phyloP scores from a whole-genome alignment of 108 stramenopile genomes.

The Discostella pseudostelligera region DNA sequence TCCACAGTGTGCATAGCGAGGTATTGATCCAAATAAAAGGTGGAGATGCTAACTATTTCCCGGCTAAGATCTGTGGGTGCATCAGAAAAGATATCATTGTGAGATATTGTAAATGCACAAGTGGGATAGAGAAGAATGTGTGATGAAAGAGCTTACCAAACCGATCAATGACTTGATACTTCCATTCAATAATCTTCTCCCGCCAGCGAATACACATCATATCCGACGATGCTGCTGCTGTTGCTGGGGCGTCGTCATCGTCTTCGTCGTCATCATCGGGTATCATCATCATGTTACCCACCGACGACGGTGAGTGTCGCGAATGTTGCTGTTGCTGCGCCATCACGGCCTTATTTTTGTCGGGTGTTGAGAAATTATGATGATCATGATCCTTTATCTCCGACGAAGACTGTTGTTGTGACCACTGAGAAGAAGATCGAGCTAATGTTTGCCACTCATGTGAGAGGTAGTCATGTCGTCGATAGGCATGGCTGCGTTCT shows the following conservation, averaged over 20 bases:
- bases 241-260: background rate
- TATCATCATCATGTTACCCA: background rate
- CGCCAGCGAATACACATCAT: conserved; percentile 21
- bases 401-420: too few relatives aligned
- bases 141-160: conserved; percentile 1
- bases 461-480: conserved; percentile 16
- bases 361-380: too few relatives aligned
- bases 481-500: conserved; percentile 20
- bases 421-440: too few relatives aligned
- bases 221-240: background rate
- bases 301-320: conserved; percentile 20
- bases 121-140: too few relatives aligned
- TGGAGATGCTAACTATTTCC: conserved; percentile 24
- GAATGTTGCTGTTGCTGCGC: background rate
- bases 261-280: background rate
- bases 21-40: conserved; percentile 30
- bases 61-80: conserved; percentile 7
- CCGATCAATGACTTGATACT: conserved; percentile 25
- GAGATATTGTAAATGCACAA: background rate
- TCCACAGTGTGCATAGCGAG: conserved; percentile 19
- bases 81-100: background rate
- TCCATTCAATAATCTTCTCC: conserved; percentile 30
- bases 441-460: conserved; percentile 10
- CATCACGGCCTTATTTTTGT: too few relatives aligned
- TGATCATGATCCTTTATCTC: too few relatives aligned